phyloP scores from a whole-genome alignment of 805 yeast genomes.

The Yamadazyma nakazawae region DNA sequence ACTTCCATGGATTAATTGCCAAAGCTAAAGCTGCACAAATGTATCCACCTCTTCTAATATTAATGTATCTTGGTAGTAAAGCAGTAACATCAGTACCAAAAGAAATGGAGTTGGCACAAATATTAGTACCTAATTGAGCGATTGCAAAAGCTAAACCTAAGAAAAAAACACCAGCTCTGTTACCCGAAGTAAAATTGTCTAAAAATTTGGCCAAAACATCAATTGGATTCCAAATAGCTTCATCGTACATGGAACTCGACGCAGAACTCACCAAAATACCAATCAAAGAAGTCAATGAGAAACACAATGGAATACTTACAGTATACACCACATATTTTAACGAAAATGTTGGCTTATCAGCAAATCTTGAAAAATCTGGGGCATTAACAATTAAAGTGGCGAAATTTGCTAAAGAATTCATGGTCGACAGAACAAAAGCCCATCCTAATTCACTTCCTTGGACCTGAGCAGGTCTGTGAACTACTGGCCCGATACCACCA shows the following conservation, averaged over 20 bases:
- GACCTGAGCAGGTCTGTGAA: conserved; percentile 49
- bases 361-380: conserved; percentile 86
- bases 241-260: conserved; percentile 62
- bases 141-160: conserved; percentile 37
- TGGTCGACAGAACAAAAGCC: conserved; percentile 75
- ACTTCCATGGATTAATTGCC: conserved; percentile 42
- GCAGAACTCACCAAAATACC: conserved; percentile 86
- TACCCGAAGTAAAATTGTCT: conserved; percentile 35
- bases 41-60: conserved; percentile 41
- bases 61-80: conserved; percentile 35
- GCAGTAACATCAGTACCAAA: conserved; percentile 44
- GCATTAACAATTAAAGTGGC: conserved; percentile 87
- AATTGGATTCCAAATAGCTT: conserved; percentile 79
- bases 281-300: conserved; percentile 76
- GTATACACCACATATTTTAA: conserved; percentile 45
- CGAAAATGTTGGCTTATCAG: conserved; percentile 43
- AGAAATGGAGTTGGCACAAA: conserved; percentile 40
- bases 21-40: conserved; percentile 40
- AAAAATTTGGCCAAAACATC: conserved; percentile 69
- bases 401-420: conserved; percentile 82
- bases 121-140: conserved; percentile 42
- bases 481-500: conserved; percentile 72
- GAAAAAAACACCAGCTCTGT: conserved; percentile 43
- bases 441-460: conserved; percentile 66
- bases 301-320: conserved; percentile 70